Evolutionary conservation across 164 flowering plant species (phyloP), one percentile per base, ranked within the genome.

Genomic region (Protea cynaroides): DNA sequence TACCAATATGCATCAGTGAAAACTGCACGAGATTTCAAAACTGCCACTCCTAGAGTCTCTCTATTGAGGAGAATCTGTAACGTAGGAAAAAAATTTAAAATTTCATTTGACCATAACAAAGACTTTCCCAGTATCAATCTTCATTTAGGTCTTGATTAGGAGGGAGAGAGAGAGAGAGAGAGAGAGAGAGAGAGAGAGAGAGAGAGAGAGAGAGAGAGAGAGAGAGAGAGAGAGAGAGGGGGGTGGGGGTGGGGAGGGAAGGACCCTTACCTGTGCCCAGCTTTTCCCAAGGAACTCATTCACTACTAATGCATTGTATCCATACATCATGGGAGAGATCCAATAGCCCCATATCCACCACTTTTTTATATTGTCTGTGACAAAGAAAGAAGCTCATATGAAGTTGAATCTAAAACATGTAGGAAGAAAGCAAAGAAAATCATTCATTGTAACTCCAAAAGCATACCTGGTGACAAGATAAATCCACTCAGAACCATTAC

Each of bases 261-360:
- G n/a, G n/a, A n/a, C n/a, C n/a, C n/a, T n/a, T n/a, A n/a, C n/a
- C n/a, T n/a, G n/a, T n/a, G n/a, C n/a, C 84, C 84, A 80, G 43
- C 64, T 61, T 7, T 70, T n/a, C 37, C 78, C 81, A 12, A 63
- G 61, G 54, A 80, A 75, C 62, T 78, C 81, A 67, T 78, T 78
- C 21, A 72, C 72, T 9, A 66, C 34, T 0, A 78, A 58, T 2
- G 80, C 78, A 63, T 74, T 75, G 51, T 69, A 69, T 22, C 61
- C 70, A 47, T 80, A 78, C 81, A 78, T 75, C 68, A 80, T 18
- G 0, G 84, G 81, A 15, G 81, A 80, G 46, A 44, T 15, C 78
- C 78, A 80, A 67, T 78, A 80, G 21, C 78, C 78, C 83, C 84
- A 78, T 11, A 66, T 46, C 78, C 75, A 74, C 85, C 83, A 79